Evolutionary conservation across 2,329 filamentous ascomycete species (phyloP), one percentile per base, ranked within the genome.

Genomic region (Amphichorda felina): DNA sequence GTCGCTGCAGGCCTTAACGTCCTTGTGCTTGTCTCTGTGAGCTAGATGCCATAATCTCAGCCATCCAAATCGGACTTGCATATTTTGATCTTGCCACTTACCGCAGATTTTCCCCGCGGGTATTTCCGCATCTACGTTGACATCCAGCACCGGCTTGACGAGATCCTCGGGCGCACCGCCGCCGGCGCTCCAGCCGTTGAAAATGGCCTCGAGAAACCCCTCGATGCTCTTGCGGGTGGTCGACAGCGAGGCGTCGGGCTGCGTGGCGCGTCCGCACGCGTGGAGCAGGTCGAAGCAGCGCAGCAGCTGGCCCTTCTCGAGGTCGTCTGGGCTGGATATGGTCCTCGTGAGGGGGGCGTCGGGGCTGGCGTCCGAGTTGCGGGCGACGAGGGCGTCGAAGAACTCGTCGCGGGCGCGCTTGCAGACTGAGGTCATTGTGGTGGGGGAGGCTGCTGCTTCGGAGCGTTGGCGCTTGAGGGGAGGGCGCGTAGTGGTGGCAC

Each of bases 271-370:
- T 0, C 51, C 48, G 9, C 54, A 56, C 0, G 51, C 54, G 18
- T 56, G 51, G 4, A 56, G 42, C 15, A 56, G 50, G 19, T 56
- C 50, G 15, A 56, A 56, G 26, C 47, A 53, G 27, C 43, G 42
- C n/a, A 45, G 45, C 15, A 56, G 36, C 30, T 56, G 44, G 0
- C 37, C n/a, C 6, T 50, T 43, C 5, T 44, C 49, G 10, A 56
- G 45, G 19, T 49, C 42, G 15, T 54, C 45, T 8, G 49, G 42
- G 4, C 43, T 41, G 7, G 14, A 24, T 21, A 56, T 53, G 14
- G 41, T 28, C 15, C 36, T 34, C 13, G n/a, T 24, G n/a, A 28
- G 28, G 18, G 9, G 14, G 28, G 17, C 9, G 40, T 42, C 39
- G 16, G 35, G 33, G 15, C 41, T 18, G 19, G 41, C 43, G 17